These are phyloP conservation scores for Atkinsonella texensis DNA, from an alignment of 2,329 filamentous ascomycete species.

Conservation along the genomic window DNA sequence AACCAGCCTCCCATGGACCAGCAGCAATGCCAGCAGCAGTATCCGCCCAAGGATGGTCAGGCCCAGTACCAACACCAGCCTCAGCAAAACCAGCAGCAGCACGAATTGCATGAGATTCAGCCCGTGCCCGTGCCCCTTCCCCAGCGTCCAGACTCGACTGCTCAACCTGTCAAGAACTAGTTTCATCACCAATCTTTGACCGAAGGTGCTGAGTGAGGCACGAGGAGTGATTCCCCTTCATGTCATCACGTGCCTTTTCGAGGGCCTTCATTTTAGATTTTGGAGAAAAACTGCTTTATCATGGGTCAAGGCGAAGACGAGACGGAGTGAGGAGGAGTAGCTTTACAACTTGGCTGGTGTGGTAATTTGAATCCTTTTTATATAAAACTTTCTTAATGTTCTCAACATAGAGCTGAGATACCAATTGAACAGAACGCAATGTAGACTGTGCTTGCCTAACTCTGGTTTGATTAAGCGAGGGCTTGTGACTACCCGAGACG, in stretches of 20 bases:
- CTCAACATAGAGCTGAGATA: not conserved
- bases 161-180: constrained; percentile 1
- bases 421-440: not conserved
- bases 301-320: too few relatives aligned
- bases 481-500: too few relatives aligned
- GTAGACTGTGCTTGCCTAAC: too few relatives aligned
- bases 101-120: constrained; percentile 2
- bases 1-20: constrained; percentile 6
- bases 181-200: not conserved
- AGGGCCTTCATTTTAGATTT: too few relatives aligned
- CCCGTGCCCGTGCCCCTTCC: not conserved
- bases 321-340: too few relatives aligned
- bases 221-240: not conserved
- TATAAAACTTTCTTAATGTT: not conserved
- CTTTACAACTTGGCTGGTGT: too few relatives aligned
- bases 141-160: not conserved
- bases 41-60: not conserved
- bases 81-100: not conserved
- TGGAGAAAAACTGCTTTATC: too few relatives aligned
- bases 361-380: too few relatives aligned
- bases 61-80: not conserved
- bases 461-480: too few relatives aligned
- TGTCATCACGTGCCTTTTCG: too few relatives aligned
- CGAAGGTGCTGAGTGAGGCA: not conserved
- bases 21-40: constrained; percentile 1